Evolutionary conservation across 345 rosid species (phyloP), one percentile per base, ranked within the genome.

Genomic region (Populus tremula): DNA sequence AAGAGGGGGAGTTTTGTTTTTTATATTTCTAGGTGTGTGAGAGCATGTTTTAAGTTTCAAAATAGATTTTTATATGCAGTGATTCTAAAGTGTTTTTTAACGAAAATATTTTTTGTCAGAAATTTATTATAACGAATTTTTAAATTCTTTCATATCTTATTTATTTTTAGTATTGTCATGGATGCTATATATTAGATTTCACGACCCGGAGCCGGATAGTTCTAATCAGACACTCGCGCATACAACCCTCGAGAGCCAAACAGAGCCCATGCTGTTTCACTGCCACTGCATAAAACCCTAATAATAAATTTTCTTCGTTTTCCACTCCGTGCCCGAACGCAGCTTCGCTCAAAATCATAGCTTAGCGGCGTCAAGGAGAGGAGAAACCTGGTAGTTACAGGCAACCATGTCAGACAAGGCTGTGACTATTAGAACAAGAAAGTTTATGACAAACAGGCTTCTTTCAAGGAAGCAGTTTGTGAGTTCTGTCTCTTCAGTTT

Each of bases 401-500:
- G 2, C 27, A 62, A 67, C 74, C 65, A 88, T 88, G 91, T 85
- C 89, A 56, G 91, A 88, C 64, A 88, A 88, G 77, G 90, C 89
- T 1, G 84, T 88, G 23, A 88, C 89, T 9, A 84, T 88, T 21
- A 70, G 87, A 33, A 86, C 89, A 17, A 81, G 91, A 76, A 86
- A 88, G 83, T 88, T 88, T 83, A 88, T 86, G 91, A 86, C 88
- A 47, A 88, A 86, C 84, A 76, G 89, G 71, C 88, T 88, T 20
- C 89, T 88, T 33, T 88, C 89, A 5, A 85, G 89, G 83, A 86
- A 88, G 80, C 88, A 88, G 45, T 88, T 86, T 70, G 91, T 88
- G 66, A 39, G 87, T 77, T 79, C 67, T 23, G 10, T 27, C 16
- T 6, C 21, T 49, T 54, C 20, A 1, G 13, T 56, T 21, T 21